A percentile compares a stretch with the other conserved stretches of the same genome.
Evolutionary conservation across 345 rosid species (phyloP).

Genomic region (Draba incana): DNA sequence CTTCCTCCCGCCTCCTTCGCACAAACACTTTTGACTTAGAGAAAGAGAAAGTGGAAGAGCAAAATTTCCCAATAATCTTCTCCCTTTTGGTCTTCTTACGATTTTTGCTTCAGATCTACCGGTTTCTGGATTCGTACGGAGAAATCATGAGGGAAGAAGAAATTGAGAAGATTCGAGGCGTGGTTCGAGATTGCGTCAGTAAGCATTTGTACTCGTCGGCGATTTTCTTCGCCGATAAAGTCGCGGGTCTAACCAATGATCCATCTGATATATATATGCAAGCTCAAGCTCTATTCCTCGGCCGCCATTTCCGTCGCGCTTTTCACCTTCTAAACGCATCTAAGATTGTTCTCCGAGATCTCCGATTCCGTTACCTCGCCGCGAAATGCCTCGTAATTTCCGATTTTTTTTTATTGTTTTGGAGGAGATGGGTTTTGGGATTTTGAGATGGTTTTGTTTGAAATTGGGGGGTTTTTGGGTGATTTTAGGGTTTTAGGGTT

Average conservation of each 20-base stretch:
- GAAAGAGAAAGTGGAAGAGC: neutral
- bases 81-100: neutral
- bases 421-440: neutral
- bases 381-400: constrained; percentile 86
- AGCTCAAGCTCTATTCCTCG: constrained; percentile 93
- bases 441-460: neutral
- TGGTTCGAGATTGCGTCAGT: constrained; percentile 94
- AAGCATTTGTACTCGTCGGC: constrained; percentile 97
- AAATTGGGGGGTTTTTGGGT: neutral
- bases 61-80: constrained; percentile 15
- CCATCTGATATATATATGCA: constrained; percentile 94
- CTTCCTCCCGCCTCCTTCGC: constrained; percentile 25
- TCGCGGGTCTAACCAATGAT: constrained; percentile 75
- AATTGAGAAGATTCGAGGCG: constrained; percentile 86
- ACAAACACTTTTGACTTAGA: neutral
- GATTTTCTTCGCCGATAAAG: constrained; percentile 93
- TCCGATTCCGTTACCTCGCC: constrained; percentile 95
- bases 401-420: neutral
- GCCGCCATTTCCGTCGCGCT: constrained; percentile 94
- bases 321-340: constrained; percentile 92
- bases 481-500: constrained; percentile 34
- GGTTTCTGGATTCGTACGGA: too few species aligned
- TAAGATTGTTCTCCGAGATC: constrained; percentile 89
- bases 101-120: neutral
- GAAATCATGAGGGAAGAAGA: constrained; percentile 79